These are phyloP conservation scores for Ceratocystis alfenasii DNA, from an alignment of 2,329 filamentous ascomycete genomes.

Conservation along the genomic window DNA sequence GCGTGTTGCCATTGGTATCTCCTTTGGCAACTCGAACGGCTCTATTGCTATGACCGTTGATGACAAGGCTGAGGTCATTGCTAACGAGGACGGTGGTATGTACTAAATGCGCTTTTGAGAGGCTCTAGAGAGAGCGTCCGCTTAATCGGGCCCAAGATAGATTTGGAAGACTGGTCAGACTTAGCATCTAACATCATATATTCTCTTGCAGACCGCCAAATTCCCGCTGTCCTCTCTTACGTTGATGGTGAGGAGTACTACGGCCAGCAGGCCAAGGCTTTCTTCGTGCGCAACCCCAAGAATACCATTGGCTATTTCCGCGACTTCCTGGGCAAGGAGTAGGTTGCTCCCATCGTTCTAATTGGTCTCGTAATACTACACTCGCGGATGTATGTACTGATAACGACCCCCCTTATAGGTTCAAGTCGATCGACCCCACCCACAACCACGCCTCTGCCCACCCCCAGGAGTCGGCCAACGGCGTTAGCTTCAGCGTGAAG, in stretches of 20 bases:
- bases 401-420: constrained; percentile 35
- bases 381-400: neutral
- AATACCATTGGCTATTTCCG: constrained; percentile 95
- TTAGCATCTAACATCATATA: too few relatives aligned
- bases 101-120: constrained; percentile 21
- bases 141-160: neutral
- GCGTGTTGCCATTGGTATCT: constrained; percentile 76
- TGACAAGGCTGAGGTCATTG: constrained; percentile 93
- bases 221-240: constrained; percentile 88
- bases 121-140: neutral
- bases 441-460: constrained; percentile 90
- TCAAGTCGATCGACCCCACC: constrained; percentile 87
- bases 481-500: constrained; percentile 70
- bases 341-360: constrained; percentile 29
- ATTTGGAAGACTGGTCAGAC: neutral
- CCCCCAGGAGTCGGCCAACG: constrained; percentile 60
- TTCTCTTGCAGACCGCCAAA: constrained; percentile 66
- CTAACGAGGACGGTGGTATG: constrained; percentile 93
- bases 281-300: constrained; percentile 79
- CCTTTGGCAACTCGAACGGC: constrained; percentile 97
- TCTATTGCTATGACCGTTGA: constrained; percentile 90
- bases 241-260: constrained; percentile 94
- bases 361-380: neutral
- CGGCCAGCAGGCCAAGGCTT: constrained; percentile 85
- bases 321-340: constrained; percentile 92